Conservation (phyloP, 768 basidiomycete species). For the Xerocomus spinulosus region DNA sequence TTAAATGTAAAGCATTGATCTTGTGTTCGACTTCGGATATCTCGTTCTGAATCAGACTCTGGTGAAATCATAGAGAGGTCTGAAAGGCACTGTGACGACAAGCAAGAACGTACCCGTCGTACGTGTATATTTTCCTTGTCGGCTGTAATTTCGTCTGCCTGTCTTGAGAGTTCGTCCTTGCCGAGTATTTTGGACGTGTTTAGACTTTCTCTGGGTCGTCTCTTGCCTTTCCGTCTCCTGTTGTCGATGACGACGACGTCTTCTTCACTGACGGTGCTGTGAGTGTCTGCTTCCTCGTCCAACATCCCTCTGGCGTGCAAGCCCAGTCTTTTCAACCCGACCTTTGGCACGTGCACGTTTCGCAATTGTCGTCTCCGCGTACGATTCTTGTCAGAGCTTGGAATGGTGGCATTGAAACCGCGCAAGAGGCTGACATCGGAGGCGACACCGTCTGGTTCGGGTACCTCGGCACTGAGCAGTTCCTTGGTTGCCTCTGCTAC, state of each 20-base stretch:
- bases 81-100: background rate
- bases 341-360: constrained; percentile 67
- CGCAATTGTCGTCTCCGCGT: constrained; percentile 73
- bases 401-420: constrained; percentile 94
- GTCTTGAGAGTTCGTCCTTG: constrained; percentile 78
- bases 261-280: constrained; percentile 70
- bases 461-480: constrained; percentile 64
- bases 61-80: constrained; percentile 7
- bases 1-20: constrained; percentile 78
- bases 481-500: constrained; percentile 80
- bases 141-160: constrained; percentile 77
- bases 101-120: constrained; percentile 53
- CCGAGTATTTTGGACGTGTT: constrained; percentile 68
- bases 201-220: constrained; percentile 60
- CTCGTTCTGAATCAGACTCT: constrained; percentile 85
- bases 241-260: constrained; percentile 58
- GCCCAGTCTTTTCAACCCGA: constrained; percentile 78
- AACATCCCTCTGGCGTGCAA: constrained; percentile 72
- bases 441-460: constrained; percentile 67
- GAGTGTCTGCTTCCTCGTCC: constrained; percentile 46
- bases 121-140: constrained; percentile 95
- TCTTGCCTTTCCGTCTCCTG: constrained; percentile 34
- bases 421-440: constrained; percentile 75
- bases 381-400: constrained; percentile 78
- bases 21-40: constrained; percentile 86